Evolutionary conservation across 208 protist species (phyloP).

Genomic region (Wallacemonas rigidus): DNA sequence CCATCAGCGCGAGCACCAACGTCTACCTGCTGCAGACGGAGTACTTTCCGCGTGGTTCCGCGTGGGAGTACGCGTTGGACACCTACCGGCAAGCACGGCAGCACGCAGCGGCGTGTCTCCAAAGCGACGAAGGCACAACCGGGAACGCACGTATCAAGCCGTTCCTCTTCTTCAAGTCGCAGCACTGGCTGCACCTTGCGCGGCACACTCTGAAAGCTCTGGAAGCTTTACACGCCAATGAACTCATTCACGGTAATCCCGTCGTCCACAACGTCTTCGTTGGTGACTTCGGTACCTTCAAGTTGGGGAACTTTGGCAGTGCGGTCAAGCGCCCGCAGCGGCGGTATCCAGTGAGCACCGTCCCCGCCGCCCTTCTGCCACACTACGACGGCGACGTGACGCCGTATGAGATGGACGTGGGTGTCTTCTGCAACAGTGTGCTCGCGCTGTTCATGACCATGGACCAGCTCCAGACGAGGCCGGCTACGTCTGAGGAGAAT

Average conservation of each 20-base stretch:
- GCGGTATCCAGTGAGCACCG: constrained; percentile 26
- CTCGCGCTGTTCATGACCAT: constrained; percentile 15
- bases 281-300: constrained; percentile 26
- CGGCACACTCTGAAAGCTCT: constrained; percentile 46
- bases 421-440: constrained; percentile 29
- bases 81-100: neutral
- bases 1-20: constrained; percentile 17
- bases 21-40: constrained; percentile 66
- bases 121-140: too few relatives aligned
- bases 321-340: constrained; percentile 24
- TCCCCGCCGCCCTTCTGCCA: constrained; percentile 17
- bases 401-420: constrained; percentile 34
- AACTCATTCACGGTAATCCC: constrained; percentile 62
- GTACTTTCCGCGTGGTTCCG: constrained; percentile 61
- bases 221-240: constrained; percentile 41
- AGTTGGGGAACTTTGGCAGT: constrained; percentile 62
- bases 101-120: neutral
- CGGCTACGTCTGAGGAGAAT: too few relatives aligned
- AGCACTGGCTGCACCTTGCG: constrained; percentile 32
- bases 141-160: too few relatives aligned
- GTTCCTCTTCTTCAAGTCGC: constrained; percentile 6
- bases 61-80: constrained; percentile 49
- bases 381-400: constrained; percentile 2
- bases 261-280: constrained; percentile 50
- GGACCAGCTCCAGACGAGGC: neutral